Evolutionary conservation across 1,284 basidiomycete species (phyloP), one percentile per base, ranked within the genome.

Genomic region (Apiotrichum veenhuisii): DNA sequence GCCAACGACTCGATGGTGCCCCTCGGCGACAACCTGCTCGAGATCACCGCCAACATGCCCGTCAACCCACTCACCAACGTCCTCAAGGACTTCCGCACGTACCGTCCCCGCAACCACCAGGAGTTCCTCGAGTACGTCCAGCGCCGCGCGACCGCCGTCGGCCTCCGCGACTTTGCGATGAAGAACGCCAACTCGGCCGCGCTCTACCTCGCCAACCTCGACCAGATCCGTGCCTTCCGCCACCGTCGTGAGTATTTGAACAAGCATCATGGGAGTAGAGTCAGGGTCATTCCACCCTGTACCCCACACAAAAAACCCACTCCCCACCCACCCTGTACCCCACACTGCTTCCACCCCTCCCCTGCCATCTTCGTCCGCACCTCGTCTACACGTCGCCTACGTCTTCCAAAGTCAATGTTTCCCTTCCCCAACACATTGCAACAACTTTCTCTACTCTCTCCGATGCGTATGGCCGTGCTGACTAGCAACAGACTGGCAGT

Each of bases 1-100:
- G 60, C 60, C 43, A 62, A 62, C 60, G 60, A 62, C 60, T 58
- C 57, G 38, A 62, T 62, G 60, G 57, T 62, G 2, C 60, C 60
- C 3, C 57, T 62, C 41, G 60, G 60, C 26, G 60, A 62, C 54
- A 62, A 62, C 56, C 60, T 62, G n/a, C 60, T 62, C 44, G 60
- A 62, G 56, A 43, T 62, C 40, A 62, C 60, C 17, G 30, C 45
- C 38, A 41, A 54, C 42, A 58, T 62, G 56, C 60, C 60, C 43
- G 36, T 43, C 56, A 62, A 62, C 60, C 56, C 56, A 9, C 51
- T 58, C 43, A 62, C 60, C 51, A 46, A 62, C 38, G 60, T 62
- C n/a, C 56, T 62, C 48, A 51, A 52, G 27, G 60, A 62, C 60
- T 62, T 62, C 54, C 54, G 60, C 27, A 50, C 60, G 26, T 62